Base-by-base conservation (phyloP, 1,284 basidiomycete genomes). In the Taiwanofungus camphoratus region DNA sequence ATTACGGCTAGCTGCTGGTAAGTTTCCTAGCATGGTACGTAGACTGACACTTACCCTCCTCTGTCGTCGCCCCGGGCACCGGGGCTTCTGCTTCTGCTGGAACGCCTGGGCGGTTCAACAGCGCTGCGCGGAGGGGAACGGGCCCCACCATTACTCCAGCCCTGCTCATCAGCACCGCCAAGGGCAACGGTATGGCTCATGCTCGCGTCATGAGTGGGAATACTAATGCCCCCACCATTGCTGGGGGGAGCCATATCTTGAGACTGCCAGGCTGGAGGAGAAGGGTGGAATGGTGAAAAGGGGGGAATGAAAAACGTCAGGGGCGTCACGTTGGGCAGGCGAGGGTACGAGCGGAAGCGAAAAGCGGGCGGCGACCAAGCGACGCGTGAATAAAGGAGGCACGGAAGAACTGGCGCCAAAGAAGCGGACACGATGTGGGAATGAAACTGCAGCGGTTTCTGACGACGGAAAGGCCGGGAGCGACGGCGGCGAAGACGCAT, bases 231-330 rank as follows among this genome's bases (percentile, higher is more conserved):
- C 32, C 66, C 61, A 24, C 71, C 77, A 32, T 68, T 63, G 44
- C 50, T 68, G 18, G 78, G 66, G 40, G 81, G 77, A 30, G 79
- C 79, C 55, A 84, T 83, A 51, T 87, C 84, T 77, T 84, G 80
- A 34, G 79, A 76, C 68, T 83, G 82, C 83, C 83, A 87, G 59
- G 83, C 83, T 86, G 77, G n/a, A n/a, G n/a, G n/a, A 55, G 51
- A 43, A 39, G 41, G 45, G 48, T 33, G 38, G 45, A 48, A 41
- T 40, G 46, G 51, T 39, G 23, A 49, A 49, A 41, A 52, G 46
- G 48, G 49, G 52, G 50, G 52, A 59, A 56, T 39, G 43, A 46
- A 44, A 42, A 50, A 59, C 40, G 62, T 66, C 58, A 66, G 63
- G 57, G 63, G 56, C 53, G 53, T 54, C 52, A 58, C 51, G 56